A percentile compares a stretch with the other conserved stretches of the same genome.
phyloP scores from a whole-genome alignment of 192 early-diverging fungal genomes.

The Coemansia biformis region DNA sequence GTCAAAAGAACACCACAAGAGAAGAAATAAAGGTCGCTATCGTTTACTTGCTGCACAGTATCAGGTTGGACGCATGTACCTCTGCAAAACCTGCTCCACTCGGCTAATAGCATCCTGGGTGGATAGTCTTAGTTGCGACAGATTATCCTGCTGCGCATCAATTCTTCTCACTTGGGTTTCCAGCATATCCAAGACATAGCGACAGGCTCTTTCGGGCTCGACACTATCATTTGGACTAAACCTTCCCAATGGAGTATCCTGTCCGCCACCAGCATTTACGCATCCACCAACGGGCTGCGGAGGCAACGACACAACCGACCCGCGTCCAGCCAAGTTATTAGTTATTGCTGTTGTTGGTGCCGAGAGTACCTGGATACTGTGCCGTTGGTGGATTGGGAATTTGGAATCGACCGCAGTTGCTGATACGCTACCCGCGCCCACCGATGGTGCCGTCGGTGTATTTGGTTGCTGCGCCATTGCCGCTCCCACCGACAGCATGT shows the following conservation, averaged over 20 bases:
- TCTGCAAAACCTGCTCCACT: conserved; percentile 34
- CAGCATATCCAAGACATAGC: conserved; percentile 35
- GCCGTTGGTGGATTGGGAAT: conserved; percentile 3
- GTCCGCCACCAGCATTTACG: background rate
- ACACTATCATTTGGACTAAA: conserved; percentile 1
- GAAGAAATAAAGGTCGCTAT: too few species aligned
- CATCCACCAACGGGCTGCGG: background rate
- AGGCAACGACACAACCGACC: background rate
- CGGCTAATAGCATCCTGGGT: conserved; percentile 23
- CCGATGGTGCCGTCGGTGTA: background rate
- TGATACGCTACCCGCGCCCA: background rate
- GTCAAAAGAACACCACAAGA: too few species aligned
- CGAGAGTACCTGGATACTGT: conserved; percentile 10
- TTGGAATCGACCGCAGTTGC: background rate
- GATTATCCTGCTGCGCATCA: conserved; percentile 34
- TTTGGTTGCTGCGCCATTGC: background rate
- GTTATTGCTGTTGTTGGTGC: background rate
- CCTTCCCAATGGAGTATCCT: conserved; percentile 2
- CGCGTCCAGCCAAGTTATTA: background rate
- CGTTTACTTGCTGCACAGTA: background rate
- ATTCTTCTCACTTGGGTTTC: conserved; percentile 26
- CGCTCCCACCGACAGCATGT: background rate
- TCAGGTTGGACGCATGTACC: conserved; percentile 8
- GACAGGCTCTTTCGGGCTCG: conserved; percentile 26
- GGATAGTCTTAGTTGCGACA: conserved; percentile 23